Evolutionary conservation across 1,284 basidiomycete genomes (phyloP).

Genomic region (Tremellales sp.): DNA sequence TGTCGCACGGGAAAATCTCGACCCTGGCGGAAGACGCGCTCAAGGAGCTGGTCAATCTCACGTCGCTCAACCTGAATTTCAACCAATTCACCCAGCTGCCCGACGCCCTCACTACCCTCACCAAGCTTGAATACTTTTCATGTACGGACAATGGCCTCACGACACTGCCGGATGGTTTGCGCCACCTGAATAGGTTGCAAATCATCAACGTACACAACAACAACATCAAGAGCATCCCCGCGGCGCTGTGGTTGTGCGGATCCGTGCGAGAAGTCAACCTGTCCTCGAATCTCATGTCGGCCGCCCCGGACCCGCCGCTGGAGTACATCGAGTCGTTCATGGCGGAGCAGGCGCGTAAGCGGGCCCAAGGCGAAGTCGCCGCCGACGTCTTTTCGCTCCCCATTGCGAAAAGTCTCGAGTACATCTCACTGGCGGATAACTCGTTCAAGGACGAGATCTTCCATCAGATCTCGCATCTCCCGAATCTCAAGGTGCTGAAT

Average conservation of each 20-base stretch:
- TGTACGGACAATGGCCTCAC: constrained; percentile 88
- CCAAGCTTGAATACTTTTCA: constrained; percentile 67
- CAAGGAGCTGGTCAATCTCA: constrained; percentile 68
- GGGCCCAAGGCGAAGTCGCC: constrained; percentile 8
- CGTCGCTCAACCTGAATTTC: constrained; percentile 70
- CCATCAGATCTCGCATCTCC: constrained; percentile 67
- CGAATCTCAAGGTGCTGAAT: constrained; percentile 77
- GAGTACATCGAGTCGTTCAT: constrained; percentile 23
- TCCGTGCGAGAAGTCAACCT: constrained; percentile 73
- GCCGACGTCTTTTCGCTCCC: constrained; percentile 32
- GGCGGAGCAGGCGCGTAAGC: constrained; percentile 18
- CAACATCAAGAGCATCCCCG: constrained; percentile 73
- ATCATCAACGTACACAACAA: constrained; percentile 87
- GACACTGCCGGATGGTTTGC: constrained; percentile 72
- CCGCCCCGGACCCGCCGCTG: constrained; percentile 64
- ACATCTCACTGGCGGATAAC: constrained; percentile 87
- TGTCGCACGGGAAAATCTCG: constrained; percentile 87
- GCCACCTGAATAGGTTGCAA: constrained; percentile 70
- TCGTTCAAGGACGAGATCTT: constrained; percentile 77
- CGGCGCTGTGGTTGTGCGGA: constrained; percentile 78
- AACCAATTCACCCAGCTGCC: constrained; percentile 85
- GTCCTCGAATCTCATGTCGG: constrained; percentile 79
- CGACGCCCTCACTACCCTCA: constrained; percentile 70
- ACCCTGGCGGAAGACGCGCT: constrained; percentile 71
- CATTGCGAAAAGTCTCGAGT: constrained; percentile 28